Percentiles rank a stretch among this genome's conserved stretches.
These are phyloP conservation scores for Salmacisia buchloeana DNA, from an alignment of 1,284 basidiomycete species.

Conservation along the genomic window DNA sequence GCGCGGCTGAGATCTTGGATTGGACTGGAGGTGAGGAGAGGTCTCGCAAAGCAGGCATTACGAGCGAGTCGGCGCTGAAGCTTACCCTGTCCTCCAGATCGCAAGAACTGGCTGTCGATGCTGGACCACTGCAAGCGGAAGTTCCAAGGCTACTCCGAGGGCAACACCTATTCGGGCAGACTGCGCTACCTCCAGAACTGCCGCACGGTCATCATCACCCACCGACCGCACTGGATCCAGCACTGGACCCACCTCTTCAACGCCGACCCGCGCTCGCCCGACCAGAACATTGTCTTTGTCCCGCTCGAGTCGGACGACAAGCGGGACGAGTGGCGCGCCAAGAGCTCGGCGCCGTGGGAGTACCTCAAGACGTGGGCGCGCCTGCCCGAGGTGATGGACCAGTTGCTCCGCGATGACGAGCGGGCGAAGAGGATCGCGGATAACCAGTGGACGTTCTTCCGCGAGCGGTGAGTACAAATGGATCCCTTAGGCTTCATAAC, in stretches of 20 bases:
- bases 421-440: slow-evolving; percentile 37
- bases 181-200: slow-evolving; percentile 44
- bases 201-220: slow-evolving; percentile 39
- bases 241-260: slow-evolving; percentile 47
- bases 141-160: slow-evolving; percentile 44
- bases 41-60: no score
- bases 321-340: slow-evolving; percentile 8
- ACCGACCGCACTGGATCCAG: slow-evolving; percentile 41
- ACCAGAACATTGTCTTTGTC: slow-evolving; percentile 46
- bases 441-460: slow-evolving; percentile 39
- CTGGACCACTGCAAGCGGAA: slow-evolving; percentile 46
- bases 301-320: slow-evolving; percentile 17
- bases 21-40: slow-evolving; percentile 19
- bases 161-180: slow-evolving; percentile 41
- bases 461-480: slow-evolving; percentile 30
- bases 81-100: no score
- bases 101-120: slow-evolving; percentile 26
- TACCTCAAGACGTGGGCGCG: slow-evolving; percentile 34
- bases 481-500: slow-evolving; percentile 24
- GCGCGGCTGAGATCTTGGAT: slow-evolving; percentile 30
- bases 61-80: no score
- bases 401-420: slow-evolving; percentile 27
- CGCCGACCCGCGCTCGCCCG: slow-evolving; percentile 30
- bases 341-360: not conserved
- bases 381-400: slow-evolving; percentile 39